Conservation (phyloP, 352 stramenopile species). For the Phytophthora syringae region DNA sequence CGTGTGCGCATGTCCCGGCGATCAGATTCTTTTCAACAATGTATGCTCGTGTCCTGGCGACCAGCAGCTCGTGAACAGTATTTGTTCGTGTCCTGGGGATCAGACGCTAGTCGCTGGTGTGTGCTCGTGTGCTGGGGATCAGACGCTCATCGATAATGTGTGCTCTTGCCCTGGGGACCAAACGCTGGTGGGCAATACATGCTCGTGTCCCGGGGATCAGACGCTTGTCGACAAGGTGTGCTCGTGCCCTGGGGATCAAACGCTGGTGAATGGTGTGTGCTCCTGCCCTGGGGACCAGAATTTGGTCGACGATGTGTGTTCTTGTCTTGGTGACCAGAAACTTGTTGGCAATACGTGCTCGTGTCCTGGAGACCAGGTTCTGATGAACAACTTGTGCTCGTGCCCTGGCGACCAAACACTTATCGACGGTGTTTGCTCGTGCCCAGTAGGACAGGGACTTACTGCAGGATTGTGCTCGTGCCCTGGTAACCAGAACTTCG, state of each 20-base stretch:
- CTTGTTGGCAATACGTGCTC: neutral
- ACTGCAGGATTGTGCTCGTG: neutral
- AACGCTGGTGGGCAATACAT: neutral
- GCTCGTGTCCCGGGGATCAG: neutral
- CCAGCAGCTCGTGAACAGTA: neutral
- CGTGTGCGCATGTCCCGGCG: conserved; percentile 2
- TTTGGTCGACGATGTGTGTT: neutral
- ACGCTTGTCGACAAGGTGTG: neutral
- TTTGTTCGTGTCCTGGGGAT: neutral
- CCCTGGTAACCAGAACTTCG: neutral
- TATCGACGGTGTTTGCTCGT: neutral
- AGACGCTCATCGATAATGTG: neutral
- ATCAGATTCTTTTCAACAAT: neutral
- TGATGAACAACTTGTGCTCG: neutral
- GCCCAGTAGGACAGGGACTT: neutral
- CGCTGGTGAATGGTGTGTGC: neutral
- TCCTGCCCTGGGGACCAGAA: neutral
- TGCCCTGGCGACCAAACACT: conserved; percentile 1
- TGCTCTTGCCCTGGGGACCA: neutral
- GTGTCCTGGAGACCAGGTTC: neutral
- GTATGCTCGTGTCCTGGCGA: neutral
- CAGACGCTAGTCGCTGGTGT: neutral
- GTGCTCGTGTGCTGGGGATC: neutral
- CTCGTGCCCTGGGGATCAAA: neutral
- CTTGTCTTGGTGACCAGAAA: neutral